phyloP scores from a whole-genome alignment of 2,329 filamentous ascomycete species.

The Volutella citrinella region DNA sequence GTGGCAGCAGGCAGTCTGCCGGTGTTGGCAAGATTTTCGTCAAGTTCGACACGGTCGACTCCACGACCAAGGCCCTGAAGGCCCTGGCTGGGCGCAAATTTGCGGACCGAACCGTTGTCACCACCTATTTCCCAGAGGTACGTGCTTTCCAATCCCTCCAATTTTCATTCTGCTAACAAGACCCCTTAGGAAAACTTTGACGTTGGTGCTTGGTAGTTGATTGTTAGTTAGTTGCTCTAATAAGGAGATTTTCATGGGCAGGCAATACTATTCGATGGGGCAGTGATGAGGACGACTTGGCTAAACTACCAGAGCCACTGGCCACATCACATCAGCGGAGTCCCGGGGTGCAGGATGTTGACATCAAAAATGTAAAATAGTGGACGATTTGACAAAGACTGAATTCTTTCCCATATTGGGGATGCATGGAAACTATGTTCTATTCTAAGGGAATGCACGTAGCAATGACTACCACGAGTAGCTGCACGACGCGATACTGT shows the following conservation, averaged over 20 bases:
- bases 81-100: conserved; percentile 96
- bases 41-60: conserved; percentile 79
- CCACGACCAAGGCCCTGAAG: conserved; percentile 79
- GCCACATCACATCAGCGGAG: no score
- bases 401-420: conserved; percentile 11
- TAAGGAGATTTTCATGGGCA: no score
- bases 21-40: conserved; percentile 98
- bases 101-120: conserved; percentile 91
- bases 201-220: conserved; percentile 73
- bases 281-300: no score
- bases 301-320: no score
- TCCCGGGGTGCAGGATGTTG: conserved; percentile 18
- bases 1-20: conserved; percentile 76
- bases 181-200: conserved; percentile 86
- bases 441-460: no score
- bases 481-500: no score
- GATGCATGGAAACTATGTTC: not conserved
- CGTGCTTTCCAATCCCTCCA: conserved; percentile 17
- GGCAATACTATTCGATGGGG: no score
- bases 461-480: no score
- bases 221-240: no score
- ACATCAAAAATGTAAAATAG: conserved; percentile 29
- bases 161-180: conserved; percentile 28
- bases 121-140: conserved; percentile 94
- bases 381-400: conserved; percentile 19